phyloP scores from a whole-genome alignment of 78 protist species.

The Dictyostelium capitatum region DNA sequence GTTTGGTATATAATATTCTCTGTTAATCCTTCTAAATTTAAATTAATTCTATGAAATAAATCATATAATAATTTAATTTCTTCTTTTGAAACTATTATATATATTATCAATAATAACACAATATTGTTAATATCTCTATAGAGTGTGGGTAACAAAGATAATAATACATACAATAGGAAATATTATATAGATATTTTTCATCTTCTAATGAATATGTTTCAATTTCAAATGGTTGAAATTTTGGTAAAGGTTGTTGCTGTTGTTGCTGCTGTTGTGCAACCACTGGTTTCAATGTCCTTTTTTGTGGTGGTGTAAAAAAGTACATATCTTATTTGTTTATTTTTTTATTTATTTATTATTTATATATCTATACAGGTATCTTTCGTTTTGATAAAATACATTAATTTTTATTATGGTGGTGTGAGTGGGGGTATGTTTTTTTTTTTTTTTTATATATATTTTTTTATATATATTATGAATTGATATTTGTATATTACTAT shows the following conservation, averaged over 20 bases:
- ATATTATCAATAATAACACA: background rate
- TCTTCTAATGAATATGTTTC: conserved; percentile 4
- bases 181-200: conserved; percentile 46
- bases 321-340: background rate
- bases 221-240: background rate
- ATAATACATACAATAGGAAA: conserved; percentile 3
- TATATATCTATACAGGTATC: background rate
- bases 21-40: conserved; percentile 30
- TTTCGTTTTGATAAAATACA: background rate
- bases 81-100: conserved; percentile 58
- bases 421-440: background rate
- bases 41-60: conserved; percentile 41
- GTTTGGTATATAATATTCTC: conserved; percentile 61
- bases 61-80: conserved; percentile 48
- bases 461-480: too few species aligned
- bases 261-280: conserved; percentile 5
- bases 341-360: background rate
- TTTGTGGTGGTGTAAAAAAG: conserved; percentile 25
- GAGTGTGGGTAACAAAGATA: background rate
- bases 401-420: background rate
- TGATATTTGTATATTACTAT: too few species aligned
- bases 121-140: background rate
- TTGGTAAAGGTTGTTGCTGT: background rate
- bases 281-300: background rate
- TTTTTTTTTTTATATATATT: background rate